Base-by-base conservation (phyloP, 1,284 basidiomycete genomes). In the Mycena sp. region DNA sequence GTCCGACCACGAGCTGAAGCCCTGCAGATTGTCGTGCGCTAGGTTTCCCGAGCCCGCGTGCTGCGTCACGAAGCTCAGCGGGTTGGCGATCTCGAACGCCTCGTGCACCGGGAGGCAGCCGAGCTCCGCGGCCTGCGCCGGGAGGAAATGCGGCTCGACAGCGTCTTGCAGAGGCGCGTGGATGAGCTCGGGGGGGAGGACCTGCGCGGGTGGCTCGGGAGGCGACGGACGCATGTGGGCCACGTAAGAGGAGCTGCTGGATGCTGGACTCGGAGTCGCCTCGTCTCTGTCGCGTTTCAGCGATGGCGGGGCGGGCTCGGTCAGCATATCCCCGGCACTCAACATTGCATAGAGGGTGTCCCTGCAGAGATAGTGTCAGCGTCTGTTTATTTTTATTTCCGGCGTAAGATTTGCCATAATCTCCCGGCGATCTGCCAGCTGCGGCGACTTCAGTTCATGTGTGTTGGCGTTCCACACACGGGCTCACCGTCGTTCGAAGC, bases 281-380 rank as follows among this genome's bases (percentile, higher is more conserved):
- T 50, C 30, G 23, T 66, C 60, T 16, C 60, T 32, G n/a, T 66
- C 60, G 11, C 64, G 64, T 41, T 62, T 62, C 28, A 62, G 35
- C 19, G 64, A 62, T 5, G 60, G 59, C 32, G 51, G 30, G 17
- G 52, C 35, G 16, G 59, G 56, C 30, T 37, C 32, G 7, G n/a
- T 23, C 14, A 66, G 45, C 0, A 59, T n/a, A 45, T 62, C 60
- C 5, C 60, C 48, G 14, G 60, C 60, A 25, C 55, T 62, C 23
- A 66, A 32, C 64, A 62, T 66, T 2, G 59, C 64, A 28, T 65
- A 61, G n/a, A 66, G 37, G 37, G 56, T 66, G 23, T 66, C 64
- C 64, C 64, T 62, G 41, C 16, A 12, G 1, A 17, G 14, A 32
- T 6, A 9, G 23, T 6, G 25, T 46, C 16, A 45, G 17, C 14